Evolutionary conservation across 1,284 basidiomycete species (phyloP), one percentile per base, ranked within the genome.

Genomic region (Bondarzewia mesenterica): DNA sequence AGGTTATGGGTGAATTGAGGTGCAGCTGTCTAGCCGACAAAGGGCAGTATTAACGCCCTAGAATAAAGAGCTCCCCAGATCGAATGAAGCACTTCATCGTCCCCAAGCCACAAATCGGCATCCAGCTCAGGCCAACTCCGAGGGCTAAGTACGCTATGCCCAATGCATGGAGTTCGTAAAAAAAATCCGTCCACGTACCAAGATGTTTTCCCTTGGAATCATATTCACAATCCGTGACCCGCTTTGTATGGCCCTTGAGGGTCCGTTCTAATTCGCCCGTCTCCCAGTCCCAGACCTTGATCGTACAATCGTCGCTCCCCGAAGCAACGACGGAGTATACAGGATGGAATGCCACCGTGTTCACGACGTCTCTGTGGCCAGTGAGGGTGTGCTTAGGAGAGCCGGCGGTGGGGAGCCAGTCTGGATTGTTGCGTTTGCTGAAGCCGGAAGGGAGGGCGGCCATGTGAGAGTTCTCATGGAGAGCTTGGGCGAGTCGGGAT

Each of bases 271-370:
- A 77, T 46, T 86, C 84, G 16, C 85, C 86, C n/a, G 79, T 79
- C 62, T 89, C 86, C 85, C 85, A 89, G 59, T 90, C 87, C 85
- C 85, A 89, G 14, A 89, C 73, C 65, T 88, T 89, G 53, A 90
- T 72, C 6, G 77, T 84, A 26, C 77, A 68, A 58, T 90, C 87
- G 50, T 86, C 85, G 52, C 78, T 81, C 7, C 84, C 83, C 14
- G 77, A 79, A 0, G 79, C 85, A 7, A 89, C 53, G 7, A 79
- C 68, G 42, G 77, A 82, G 68, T 82, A 89, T 3, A 75, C 64
- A 0, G 87, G 86, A 60, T 90, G 86, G 59, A 90, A 90, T 2
- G 78, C 73, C 26, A 88, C 76, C 40, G 74, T 69, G 14, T 77
- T 84, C 22, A 89, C 53, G 69, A 63, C 75, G 25, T 72, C 67